These are phyloP conservation scores for Herpetospermum pedunculosum DNA, from an alignment of 306 rosid genomes.

Conservation along the genomic window DNA sequence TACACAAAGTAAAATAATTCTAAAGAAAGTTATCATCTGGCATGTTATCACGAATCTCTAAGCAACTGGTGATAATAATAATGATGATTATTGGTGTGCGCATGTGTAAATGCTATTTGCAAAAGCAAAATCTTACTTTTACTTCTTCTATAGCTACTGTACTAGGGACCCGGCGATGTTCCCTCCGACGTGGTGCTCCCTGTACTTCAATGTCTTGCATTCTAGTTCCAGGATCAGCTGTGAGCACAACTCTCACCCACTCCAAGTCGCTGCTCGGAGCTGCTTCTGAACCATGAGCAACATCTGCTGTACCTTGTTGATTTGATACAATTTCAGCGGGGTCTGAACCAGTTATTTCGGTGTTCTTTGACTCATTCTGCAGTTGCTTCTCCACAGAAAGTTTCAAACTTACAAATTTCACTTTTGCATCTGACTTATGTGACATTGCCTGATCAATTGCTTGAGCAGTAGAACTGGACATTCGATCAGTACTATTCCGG, in stretches of 20 bases:
- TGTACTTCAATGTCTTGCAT: slow-evolving; percentile 83
- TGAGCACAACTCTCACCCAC: slow-evolving; percentile 76
- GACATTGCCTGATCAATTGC: slow-evolving; percentile 99
- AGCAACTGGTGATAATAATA: not conserved
- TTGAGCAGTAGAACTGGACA: slow-evolving; percentile 93
- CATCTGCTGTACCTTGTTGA: slow-evolving; percentile 18
- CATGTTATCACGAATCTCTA: not conserved
- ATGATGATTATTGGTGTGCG: not conserved
- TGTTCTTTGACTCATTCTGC: slow-evolving; percentile 24
- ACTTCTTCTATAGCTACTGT: slow-evolving; percentile 96
- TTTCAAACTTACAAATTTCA: slow-evolving; percentile 47
- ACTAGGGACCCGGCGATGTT: slow-evolving; percentile 98
- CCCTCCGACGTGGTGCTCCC: slow-evolving; percentile 67
- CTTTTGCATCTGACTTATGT: slow-evolving; percentile 56
- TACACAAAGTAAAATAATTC: not conserved
- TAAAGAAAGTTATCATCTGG: not conserved
- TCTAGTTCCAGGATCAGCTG: slow-evolving; percentile 73
- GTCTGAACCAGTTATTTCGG: slow-evolving; percentile 21
- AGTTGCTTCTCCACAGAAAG: slow-evolving; percentile 44
- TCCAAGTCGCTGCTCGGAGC: slow-evolving; percentile 50
- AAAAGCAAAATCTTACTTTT: slow-evolving; percentile 47
- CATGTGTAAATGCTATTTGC: not conserved
- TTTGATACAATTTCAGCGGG: slow-evolving; percentile 6
- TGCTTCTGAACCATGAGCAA: slow-evolving; percentile 19
- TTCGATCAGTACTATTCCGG: slow-evolving; percentile 94